These are phyloP conservation scores for Yarrowia bubula DNA, from an alignment of 805 yeast genomes.

Conservation along the genomic window DNA sequence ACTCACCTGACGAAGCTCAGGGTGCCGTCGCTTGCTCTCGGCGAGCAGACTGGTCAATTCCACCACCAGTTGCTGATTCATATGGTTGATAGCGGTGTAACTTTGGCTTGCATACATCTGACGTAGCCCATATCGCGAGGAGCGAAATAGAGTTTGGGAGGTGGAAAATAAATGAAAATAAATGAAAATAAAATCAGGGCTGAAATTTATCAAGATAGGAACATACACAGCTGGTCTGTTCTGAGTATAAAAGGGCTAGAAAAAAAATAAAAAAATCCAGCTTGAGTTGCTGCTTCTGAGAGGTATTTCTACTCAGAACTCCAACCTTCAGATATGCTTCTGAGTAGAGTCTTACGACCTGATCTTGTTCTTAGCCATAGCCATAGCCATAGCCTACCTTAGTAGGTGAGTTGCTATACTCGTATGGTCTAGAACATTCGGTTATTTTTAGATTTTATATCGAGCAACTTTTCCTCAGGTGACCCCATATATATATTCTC, in stretches of 20 bases:
- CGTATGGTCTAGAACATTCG: neutral
- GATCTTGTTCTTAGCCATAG: no score
- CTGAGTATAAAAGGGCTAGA: no score
- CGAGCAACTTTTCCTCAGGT: neutral
- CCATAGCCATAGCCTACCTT: no score
- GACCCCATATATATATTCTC: no score
- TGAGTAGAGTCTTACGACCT: no score
- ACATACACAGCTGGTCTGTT: no score
- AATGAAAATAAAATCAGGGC: no score
- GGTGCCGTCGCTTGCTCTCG: conserved; percentile 69
- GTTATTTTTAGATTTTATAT: neutral
- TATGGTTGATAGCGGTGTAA: conserved; percentile 15
- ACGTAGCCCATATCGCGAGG: conserved; percentile 20
- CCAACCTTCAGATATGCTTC: no score
- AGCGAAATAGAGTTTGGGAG: neutral
- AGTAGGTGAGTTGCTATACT: neutral
- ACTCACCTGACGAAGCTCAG: conserved; percentile 62
- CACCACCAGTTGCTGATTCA: conserved; percentile 39
- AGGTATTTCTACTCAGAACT: no score
- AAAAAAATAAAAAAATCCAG: no score
- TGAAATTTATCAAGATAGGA: no score
- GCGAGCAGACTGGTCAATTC: conserved; percentile 62
- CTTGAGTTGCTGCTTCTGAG: no score
- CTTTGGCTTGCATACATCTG: conserved; percentile 20
- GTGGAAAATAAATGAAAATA: neutral